A percentile compares a stretch with the other conserved stretches of the same genome.
Evolutionary conservation across 768 basidiomycete species (phyloP).

Genomic region (Chiua virens): DNA sequence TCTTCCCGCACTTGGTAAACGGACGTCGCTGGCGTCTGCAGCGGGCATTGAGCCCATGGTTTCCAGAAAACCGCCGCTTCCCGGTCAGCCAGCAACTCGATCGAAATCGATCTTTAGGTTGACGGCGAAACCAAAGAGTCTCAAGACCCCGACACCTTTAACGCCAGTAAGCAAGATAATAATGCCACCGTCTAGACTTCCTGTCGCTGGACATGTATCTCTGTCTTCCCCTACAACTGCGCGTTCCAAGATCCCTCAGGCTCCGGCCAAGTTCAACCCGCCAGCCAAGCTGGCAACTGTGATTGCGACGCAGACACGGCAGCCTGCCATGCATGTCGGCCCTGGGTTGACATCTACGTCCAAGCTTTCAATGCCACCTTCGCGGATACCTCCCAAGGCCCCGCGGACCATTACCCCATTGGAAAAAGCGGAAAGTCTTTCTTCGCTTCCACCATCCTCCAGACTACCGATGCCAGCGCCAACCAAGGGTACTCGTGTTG

Average conservation of each 20-base stretch:
- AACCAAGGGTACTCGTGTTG: constrained; percentile 18
- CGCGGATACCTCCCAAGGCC: constrained; percentile 11
- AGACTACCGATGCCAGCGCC: constrained; percentile 28
- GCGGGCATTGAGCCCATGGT: constrained; percentile 19
- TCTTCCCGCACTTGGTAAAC: constrained; percentile 23
- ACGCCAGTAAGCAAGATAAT: background rate
- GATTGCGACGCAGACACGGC: constrained; percentile 26
- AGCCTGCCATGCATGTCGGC: background rate
- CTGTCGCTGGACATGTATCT: constrained; percentile 3
- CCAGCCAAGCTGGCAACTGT: constrained; percentile 31
- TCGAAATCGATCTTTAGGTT: constrained; percentile 33
- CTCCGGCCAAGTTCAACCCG: constrained; percentile 27
- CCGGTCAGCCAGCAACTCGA: constrained; percentile 1
- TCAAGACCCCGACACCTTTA: constrained; percentile 12
- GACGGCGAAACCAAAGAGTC: constrained; percentile 24
- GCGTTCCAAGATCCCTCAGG: constrained; percentile 21
- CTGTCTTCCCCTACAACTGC: constrained; percentile 1
- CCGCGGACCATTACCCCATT: background rate
- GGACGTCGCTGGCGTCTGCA: constrained; percentile 28
- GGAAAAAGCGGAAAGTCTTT: constrained; percentile 10
- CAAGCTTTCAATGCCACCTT: constrained; percentile 22
- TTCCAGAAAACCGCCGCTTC: constrained; percentile 1
- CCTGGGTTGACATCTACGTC: constrained; percentile 8
- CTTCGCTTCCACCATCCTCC: constrained; percentile 6
- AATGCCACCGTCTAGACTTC: constrained; percentile 14